phyloP scores from a whole-genome alignment of 257 asterid species.

The Nicotiana knightiana region DNA sequence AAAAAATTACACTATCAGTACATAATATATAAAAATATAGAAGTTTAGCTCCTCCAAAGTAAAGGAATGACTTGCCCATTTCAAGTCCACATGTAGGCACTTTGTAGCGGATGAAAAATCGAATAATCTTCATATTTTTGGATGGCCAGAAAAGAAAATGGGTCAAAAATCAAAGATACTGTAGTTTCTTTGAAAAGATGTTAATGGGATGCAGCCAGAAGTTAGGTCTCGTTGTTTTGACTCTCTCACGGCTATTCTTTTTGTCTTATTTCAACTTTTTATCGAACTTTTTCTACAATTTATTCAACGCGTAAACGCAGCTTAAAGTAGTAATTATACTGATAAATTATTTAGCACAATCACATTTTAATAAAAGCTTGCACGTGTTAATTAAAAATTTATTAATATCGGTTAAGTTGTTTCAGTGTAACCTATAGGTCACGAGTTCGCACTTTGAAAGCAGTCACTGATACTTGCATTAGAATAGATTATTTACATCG shows the following conservation, averaged over 20 bases:
- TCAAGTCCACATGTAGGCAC: constrained; percentile 15
- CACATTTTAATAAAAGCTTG: background rate
- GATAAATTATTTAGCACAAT: background rate
- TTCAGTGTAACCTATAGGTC: accelerated
- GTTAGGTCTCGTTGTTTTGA: constrained; percentile 8
- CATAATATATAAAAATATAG: too few relatives aligned
- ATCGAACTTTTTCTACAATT: background rate
- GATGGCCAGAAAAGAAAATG: background rate
- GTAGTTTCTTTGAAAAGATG: constrained; percentile 8
- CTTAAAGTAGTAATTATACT: background rate
- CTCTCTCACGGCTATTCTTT: background rate
- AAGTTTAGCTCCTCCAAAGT: background rate
- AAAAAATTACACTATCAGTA: too few relatives aligned
- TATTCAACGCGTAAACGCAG: background rate
- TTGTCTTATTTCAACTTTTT: background rate
- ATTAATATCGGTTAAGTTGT: too few relatives aligned
- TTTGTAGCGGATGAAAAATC: background rate
- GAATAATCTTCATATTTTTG: background rate
- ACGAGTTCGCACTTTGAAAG: accelerated
- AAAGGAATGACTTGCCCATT: constrained; percentile 10
- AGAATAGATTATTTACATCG: accelerated
- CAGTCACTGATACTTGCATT: too few relatives aligned
- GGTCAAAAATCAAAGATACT: background rate
- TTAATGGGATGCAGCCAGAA: constrained; percentile 39
- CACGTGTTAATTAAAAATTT: background rate